A percentile compares a stretch with the other conserved stretches of the same genome.
Evolutionary conservation across 2,329 filamentous ascomycete species (phyloP).

Genomic region (Aspergillus thermomutatus): DNA sequence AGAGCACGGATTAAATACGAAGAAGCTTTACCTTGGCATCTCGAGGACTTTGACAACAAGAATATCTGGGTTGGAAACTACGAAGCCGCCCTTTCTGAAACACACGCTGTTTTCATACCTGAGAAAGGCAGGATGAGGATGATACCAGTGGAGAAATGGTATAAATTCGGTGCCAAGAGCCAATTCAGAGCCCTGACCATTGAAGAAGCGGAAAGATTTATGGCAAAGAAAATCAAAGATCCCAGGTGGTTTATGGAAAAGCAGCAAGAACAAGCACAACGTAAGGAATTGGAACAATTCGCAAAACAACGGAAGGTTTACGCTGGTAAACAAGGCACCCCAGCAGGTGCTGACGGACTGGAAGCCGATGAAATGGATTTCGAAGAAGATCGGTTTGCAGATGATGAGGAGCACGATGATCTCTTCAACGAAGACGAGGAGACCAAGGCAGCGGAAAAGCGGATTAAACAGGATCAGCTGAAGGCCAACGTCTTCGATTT

Average conservation of each 20-base stretch:
- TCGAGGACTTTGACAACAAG: slow-evolving; percentile 94
- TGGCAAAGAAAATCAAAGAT: slow-evolving; percentile 73
- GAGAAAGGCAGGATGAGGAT: slow-evolving; percentile 73
- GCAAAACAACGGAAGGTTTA: slow-evolving; percentile 46
- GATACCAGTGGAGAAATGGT: slow-evolving; percentile 94
- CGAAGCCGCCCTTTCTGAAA: slow-evolving; percentile 79
- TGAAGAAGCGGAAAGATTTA: slow-evolving; percentile 79
- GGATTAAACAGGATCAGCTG: slow-evolving; percentile 77
- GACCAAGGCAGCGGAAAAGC: slow-evolving; percentile 65
- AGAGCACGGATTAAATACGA: slow-evolving; percentile 71
- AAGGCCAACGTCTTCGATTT: slow-evolving; percentile 81
- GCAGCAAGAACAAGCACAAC: slow-evolving; percentile 50
- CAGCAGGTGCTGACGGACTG: slow-evolving; percentile 47
- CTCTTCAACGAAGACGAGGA: slow-evolving; percentile 85
- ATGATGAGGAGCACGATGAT: slow-evolving; percentile 76
- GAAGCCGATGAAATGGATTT: slow-evolving; percentile 66
- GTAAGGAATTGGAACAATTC: slow-evolving; percentile 58
- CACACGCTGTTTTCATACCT: slow-evolving; percentile 73
- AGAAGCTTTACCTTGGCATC: slow-evolving; percentile 91
- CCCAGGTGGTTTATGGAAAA: slow-evolving; percentile 76
- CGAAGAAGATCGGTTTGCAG: slow-evolving; percentile 73
- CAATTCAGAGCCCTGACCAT: slow-evolving; percentile 73
- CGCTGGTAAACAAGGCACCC: slow-evolving; percentile 43
- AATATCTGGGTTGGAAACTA: slow-evolving; percentile 93
- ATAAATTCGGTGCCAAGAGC: slow-evolving; percentile 56